Evolutionary conservation across 495 filamentous ascomycete genomes (phyloP).

Genomic region (Daldinia loculata): DNA sequence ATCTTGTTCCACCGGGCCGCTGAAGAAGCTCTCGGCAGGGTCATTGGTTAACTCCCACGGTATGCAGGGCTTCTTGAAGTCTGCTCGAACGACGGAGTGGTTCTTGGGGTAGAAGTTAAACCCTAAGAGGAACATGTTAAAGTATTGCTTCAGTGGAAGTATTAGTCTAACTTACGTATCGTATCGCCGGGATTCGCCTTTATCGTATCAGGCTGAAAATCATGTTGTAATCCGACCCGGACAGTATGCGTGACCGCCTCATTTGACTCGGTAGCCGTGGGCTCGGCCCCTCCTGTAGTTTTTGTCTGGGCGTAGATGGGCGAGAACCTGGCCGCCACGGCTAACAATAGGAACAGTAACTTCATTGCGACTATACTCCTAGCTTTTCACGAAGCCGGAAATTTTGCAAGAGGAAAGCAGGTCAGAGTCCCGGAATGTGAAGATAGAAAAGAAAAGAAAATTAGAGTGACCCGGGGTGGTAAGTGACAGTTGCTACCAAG

Average conservation of each 20-base stretch:
- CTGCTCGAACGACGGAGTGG: conserved; percentile 66
- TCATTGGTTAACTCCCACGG: conserved; percentile 60
- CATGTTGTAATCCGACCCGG: conserved; percentile 19
- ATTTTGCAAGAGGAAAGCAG: neutral
- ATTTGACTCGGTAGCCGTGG: neutral
- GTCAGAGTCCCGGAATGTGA: neutral
- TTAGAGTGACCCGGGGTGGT: neutral
- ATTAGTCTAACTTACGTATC: conserved; percentile 19
- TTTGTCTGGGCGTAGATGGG: conserved; percentile 4
- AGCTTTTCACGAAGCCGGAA: neutral
- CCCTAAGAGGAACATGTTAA: conserved; percentile 7
- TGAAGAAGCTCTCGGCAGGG: conserved; percentile 19
- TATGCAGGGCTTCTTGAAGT: conserved; percentile 65
- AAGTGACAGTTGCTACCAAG: conserved; percentile 5
- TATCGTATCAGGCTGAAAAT: conserved; percentile 24
- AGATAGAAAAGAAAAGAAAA: conserved; percentile 4
- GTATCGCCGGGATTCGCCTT: conserved; percentile 16
- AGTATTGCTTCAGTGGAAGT: too few species aligned
- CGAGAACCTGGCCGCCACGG: neutral
- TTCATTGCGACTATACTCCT: conserved; percentile 9
- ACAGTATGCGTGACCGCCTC: conserved; percentile 22
- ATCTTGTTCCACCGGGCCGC: conserved; percentile 10
- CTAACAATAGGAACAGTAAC: neutral
- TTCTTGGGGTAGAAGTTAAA: conserved; percentile 69
- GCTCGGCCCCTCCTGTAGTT: neutral